Evolutionary conservation across 2,329 filamentous ascomycete genomes (phyloP).

Genomic region (Tricladium varicosporioides): DNA sequence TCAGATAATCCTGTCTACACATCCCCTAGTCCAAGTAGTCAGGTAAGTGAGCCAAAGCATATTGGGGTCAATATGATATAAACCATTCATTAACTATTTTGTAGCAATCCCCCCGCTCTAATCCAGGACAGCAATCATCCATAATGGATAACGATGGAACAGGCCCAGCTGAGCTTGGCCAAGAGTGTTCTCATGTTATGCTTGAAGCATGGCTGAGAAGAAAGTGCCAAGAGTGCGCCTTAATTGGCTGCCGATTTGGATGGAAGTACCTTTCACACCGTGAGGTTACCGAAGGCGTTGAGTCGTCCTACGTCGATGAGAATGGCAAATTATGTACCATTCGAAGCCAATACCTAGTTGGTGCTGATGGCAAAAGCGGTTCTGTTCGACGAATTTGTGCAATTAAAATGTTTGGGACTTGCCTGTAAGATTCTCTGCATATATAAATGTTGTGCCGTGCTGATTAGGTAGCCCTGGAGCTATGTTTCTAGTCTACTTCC

Average conservation of each 20-base stretch:
- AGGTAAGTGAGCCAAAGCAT: too few relatives aligned
- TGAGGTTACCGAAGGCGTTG: conserved; percentile 4
- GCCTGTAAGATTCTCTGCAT: background rate
- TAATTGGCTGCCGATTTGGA: conserved; percentile 31
- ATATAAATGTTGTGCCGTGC: too few relatives aligned
- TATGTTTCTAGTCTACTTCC: conserved; percentile 25
- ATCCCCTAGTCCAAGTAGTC: too few relatives aligned
- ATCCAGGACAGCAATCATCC: background rate
- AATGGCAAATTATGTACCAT: conserved; percentile 24
- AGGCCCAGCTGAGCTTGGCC: conserved; percentile 33
- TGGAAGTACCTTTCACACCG: conserved; percentile 22
- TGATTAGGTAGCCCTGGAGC: conserved; percentile 1
- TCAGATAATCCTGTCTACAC: background rate
- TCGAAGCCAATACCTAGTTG: conserved; percentile 41
- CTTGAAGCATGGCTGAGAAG: conserved; percentile 37
- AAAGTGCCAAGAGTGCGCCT: conserved; percentile 20
- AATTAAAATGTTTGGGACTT: conserved; percentile 18
- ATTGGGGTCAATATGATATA: too few relatives aligned
- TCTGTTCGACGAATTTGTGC: conserved; percentile 22
- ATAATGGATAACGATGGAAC: conserved; percentile 33
- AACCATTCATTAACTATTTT: too few relatives aligned
- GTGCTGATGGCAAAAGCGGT: conserved; percentile 49
- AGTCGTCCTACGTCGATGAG: conserved; percentile 20
- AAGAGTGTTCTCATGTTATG: conserved; percentile 35
- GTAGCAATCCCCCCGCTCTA: too few relatives aligned